Evolutionary conservation across 2,329 filamentous ascomycete genomes (phyloP).

Genomic region (Claviceps monticola): DNA sequence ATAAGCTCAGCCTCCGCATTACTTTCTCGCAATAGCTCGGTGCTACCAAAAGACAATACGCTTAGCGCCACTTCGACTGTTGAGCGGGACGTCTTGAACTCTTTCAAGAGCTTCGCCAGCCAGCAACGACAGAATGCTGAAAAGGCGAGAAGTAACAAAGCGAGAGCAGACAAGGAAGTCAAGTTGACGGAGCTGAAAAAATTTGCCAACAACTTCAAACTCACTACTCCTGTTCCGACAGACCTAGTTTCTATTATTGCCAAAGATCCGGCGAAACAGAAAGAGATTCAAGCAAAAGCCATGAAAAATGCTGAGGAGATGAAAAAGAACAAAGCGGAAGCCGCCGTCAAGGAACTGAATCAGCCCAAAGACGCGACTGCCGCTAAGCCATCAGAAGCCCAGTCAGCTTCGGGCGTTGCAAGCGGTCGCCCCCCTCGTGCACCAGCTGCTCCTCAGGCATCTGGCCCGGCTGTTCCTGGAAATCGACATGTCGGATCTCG

Average conservation of each 20-base stretch:
- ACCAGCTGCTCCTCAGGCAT: conserved; percentile 20
- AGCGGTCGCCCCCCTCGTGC: conserved; percentile 21
- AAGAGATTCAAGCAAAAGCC: conserved; percentile 82
- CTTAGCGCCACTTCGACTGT: conserved; percentile 40
- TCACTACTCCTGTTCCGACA: conserved; percentile 79
- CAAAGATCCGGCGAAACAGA: conserved; percentile 90
- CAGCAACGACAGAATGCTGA: conserved; percentile 42
- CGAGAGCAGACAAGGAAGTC: conserved; percentile 68
- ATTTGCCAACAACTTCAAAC: conserved; percentile 87
- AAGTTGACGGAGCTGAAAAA: conserved; percentile 92
- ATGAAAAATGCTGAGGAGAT: conserved; percentile 58
- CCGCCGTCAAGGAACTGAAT: conserved; percentile 28
- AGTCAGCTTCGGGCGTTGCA: conserved; percentile 8
- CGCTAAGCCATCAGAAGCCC: conserved; percentile 22
- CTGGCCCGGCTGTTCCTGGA: conserved; percentile 10
- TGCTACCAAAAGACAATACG: conserved; percentile 23
- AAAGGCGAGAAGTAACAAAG: conserved; percentile 42
- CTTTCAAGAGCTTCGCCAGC: conserved; percentile 51
- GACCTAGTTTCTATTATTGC: conserved; percentile 91
- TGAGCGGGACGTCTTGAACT: conserved; percentile 45
- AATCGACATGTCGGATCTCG: conserved; percentile 35
- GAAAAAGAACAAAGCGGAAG: conserved; percentile 38
- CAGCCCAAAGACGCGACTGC: conserved; percentile 28
- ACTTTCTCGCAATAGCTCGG: conserved; percentile 25
- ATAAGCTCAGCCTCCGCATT: conserved; percentile 22